A percentile compares a stretch with the other conserved stretches of the same genome.
Evolutionary conservation across 176 grass and related monocot genomes (phyloP).

Genomic region (Musa troglodytarum): DNA sequence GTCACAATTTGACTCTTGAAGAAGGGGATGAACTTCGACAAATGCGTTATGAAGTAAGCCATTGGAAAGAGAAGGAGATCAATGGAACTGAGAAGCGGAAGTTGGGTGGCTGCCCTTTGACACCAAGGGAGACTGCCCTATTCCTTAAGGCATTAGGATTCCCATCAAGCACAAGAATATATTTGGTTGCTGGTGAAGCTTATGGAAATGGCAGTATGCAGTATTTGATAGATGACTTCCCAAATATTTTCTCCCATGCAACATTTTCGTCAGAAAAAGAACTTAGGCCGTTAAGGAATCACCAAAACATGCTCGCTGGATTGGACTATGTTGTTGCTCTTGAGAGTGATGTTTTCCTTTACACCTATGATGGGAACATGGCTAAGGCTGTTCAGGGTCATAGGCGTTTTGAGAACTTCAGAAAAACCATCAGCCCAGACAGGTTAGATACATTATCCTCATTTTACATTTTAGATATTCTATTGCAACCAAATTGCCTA

Average conservation of each 20-base stretch:
- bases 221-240: slow-evolving; percentile 57
- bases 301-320: slow-evolving; percentile 99
- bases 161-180: slow-evolving; percentile 57
- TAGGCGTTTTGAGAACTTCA: slow-evolving; percentile 83
- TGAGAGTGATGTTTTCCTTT: slow-evolving; percentile 83
- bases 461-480: slow-evolving; percentile 1
- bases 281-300: slow-evolving; percentile 62
- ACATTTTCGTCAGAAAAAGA: slow-evolving; percentile 68
- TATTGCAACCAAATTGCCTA: too few relatives aligned
- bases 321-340: slow-evolving; percentile 87
- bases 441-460: slow-evolving; percentile 34
- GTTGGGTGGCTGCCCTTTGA: slow-evolving; percentile 80
- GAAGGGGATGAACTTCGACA: slow-evolving; percentile 65
- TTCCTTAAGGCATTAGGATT: slow-evolving; percentile 80
- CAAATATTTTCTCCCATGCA: slow-evolving; percentile 76
- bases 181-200: slow-evolving; percentile 87
- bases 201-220: slow-evolving; percentile 95
- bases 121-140: slow-evolving; percentile 86
- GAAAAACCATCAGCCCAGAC: slow-evolving; percentile 84
- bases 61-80: slow-evolving; percentile 99
- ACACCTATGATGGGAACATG: slow-evolving; percentile 98
- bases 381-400: slow-evolving; percentile 94
- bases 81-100: slow-evolving; percentile 75
- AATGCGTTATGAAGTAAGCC: slow-evolving; percentile 86
- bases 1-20: slow-evolving; percentile 55